A percentile compares a stretch with the other conserved stretches of the same genome.
phyloP scores from a whole-genome alignment of 768 basidiomycete genomes.

The Kockovaella imperatae region DNA sequence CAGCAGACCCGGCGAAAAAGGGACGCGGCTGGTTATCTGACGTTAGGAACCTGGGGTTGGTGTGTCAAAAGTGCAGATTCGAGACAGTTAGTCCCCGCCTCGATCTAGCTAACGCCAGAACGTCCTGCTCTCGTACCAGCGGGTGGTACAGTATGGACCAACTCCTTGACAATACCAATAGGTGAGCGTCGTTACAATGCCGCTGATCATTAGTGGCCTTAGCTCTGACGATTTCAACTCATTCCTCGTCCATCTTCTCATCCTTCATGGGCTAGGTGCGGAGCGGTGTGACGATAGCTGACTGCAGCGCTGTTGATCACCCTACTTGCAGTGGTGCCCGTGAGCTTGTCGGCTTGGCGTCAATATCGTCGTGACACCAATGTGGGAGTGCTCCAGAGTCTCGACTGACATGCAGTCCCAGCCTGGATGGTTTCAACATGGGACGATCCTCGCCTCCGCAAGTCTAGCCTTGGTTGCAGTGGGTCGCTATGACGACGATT shows the following conservation, averaged over 20 bases:
- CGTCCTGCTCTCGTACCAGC: background rate
- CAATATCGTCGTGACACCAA: background rate
- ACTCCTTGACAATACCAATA: background rate
- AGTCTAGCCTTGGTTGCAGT: slow-evolving; percentile 9
- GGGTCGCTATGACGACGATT: background rate
- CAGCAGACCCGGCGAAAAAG: no score
- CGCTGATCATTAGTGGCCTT: background rate
- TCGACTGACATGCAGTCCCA: slow-evolving; percentile 5
- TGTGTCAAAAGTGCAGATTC: slow-evolving; percentile 1
- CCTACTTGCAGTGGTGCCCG: slow-evolving; percentile 13
- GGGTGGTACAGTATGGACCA: slow-evolving; percentile 2
- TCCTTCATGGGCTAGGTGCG: slow-evolving; percentile 15
- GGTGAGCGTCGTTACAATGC: background rate
- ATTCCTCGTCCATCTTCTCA: slow-evolving; percentile 8
- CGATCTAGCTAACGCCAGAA: background rate
- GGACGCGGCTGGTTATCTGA: slow-evolving; percentile 2
- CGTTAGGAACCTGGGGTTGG: slow-evolving; percentile 11
- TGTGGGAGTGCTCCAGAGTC: background rate
- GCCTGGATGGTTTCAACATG: slow-evolving; percentile 22
- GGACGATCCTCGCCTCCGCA: slow-evolving; percentile 4
- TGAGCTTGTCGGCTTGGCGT: slow-evolving; percentile 4
- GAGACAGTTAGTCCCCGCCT: background rate
- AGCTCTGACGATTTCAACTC: slow-evolving; percentile 10
- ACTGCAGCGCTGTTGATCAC: slow-evolving; percentile 11
- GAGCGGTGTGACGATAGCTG: background rate